Evolutionary conservation across 768 basidiomycete species (phyloP).

Genomic region (Pleurotus citrinopileatus): DNA sequence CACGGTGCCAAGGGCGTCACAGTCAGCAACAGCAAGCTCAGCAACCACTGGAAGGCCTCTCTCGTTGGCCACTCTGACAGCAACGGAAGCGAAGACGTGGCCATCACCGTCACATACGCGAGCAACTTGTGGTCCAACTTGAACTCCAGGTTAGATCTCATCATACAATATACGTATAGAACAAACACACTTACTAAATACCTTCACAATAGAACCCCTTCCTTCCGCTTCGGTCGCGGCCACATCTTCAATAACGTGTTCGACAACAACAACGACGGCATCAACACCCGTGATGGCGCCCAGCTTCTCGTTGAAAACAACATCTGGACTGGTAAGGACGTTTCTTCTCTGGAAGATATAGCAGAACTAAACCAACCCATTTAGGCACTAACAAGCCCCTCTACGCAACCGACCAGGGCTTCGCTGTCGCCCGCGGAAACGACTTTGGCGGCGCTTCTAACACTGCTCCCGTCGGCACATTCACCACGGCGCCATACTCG

Average conservation of each 20-base stretch:
- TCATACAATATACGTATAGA: not conserved
- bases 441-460: conserved; percentile 31
- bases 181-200: too few species aligned
- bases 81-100: conserved; percentile 31
- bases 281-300: conserved; percentile 18
- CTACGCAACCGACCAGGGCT: conserved; percentile 37
- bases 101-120: conserved; percentile 22
- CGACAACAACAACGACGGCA: conserved; percentile 32
- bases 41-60: conserved; percentile 44
- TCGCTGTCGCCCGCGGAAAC: conserved; percentile 36
- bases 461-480: conserved; percentile 30
- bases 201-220: conserved; percentile 31
- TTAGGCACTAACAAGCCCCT: conserved; percentile 34
- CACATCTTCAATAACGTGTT: conserved; percentile 47
- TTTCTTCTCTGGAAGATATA: not conserved
- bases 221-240: conserved; percentile 44
- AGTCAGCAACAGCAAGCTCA: conserved; percentile 39
- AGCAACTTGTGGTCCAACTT: conserved; percentile 2
- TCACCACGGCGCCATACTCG: conserved; percentile 32
- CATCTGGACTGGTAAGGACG: conserved; percentile 34
- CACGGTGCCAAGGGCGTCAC: conserved; percentile 41
- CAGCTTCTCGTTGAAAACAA: conserved; percentile 47
- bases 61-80: conserved; percentile 43
- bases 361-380: not conserved
- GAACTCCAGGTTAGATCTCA: conserved; percentile 6